Conservation (phyloP, 148 eudicot genomes). For the Chenopodium suecicum region DNA sequence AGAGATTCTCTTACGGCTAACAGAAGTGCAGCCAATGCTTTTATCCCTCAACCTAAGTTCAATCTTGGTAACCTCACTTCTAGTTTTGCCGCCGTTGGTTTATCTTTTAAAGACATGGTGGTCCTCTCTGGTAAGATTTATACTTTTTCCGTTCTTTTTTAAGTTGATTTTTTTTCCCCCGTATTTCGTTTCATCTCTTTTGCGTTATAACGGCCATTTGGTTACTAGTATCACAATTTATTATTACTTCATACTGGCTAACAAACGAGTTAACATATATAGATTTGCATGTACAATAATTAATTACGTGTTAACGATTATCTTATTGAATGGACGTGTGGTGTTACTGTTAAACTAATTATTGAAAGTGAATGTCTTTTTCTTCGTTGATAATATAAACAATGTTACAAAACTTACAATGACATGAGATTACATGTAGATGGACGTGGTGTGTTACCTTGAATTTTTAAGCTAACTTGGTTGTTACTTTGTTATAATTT, state of each 20-base stretch:
- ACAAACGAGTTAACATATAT: no score
- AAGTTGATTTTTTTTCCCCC: no score
- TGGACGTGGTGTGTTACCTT: not conserved
- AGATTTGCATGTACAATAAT: no score
- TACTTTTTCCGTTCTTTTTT: not conserved
- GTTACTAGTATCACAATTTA: no score
- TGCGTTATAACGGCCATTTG: no score
- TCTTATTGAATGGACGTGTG: no score
- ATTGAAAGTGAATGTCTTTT: not conserved
- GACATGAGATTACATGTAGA: no score
- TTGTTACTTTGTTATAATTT: no score
- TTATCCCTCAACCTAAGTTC: slow-evolving; percentile 30
- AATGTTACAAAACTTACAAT: not conserved
- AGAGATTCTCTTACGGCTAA: slow-evolving; percentile 51
- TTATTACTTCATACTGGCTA: no score
- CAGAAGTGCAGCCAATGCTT: slow-evolving; percentile 33
- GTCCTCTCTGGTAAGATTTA: slow-evolving; percentile 42
- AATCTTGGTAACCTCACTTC: slow-evolving; percentile 21
- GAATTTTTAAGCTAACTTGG: not conserved
- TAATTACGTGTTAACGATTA: no score
- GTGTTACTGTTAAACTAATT: no score
- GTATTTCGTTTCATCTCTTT: no score
- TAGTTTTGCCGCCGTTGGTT: slow-evolving; percentile 25
- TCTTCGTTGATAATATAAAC: not conserved
- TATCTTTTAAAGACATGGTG: slow-evolving; percentile 44